Evolutionary conservation across 176 grass and related monocot species (phyloP).

Genomic region (Bromus sterilis): DNA sequence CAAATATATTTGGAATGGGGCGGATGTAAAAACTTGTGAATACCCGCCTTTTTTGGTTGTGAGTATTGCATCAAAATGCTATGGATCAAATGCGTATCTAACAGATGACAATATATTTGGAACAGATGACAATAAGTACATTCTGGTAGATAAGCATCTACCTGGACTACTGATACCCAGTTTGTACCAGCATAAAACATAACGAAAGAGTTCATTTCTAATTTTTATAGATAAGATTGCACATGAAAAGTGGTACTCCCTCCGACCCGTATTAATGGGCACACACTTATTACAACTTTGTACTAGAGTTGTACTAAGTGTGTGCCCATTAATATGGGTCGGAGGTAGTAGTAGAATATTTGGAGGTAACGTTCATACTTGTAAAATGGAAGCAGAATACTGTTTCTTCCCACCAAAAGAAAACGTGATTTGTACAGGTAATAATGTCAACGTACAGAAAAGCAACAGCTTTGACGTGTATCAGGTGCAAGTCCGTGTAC

Average conservation of each 20-base stretch:
- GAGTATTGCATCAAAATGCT: no score
- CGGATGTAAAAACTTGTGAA: no score
- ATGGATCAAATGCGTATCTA: no score
- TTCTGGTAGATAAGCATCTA: not conserved
- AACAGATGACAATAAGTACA: not conserved
- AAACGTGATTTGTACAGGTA: conserved; percentile 26
- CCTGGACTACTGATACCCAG: not conserved
- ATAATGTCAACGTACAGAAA: not conserved
- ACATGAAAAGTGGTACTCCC: not conserved
- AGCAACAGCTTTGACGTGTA: not conserved
- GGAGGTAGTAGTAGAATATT: no score
- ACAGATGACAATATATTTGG: no score
- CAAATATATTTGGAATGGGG: no score
- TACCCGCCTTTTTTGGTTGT: no score
- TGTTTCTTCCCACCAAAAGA: not conserved
- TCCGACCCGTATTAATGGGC: no score
- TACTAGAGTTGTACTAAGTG: no score
- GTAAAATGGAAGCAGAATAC: not conserved
- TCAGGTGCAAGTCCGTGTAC: conserved; percentile 21
- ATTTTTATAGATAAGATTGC: not conserved
- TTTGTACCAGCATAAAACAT: not conserved
- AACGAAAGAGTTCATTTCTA: not conserved
- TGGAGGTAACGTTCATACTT: not conserved
- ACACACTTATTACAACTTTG: no score
- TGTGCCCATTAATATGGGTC: no score